Conservation (phyloP, 495 filamentous ascomycete species). For the Neurospora sp. region DNA sequence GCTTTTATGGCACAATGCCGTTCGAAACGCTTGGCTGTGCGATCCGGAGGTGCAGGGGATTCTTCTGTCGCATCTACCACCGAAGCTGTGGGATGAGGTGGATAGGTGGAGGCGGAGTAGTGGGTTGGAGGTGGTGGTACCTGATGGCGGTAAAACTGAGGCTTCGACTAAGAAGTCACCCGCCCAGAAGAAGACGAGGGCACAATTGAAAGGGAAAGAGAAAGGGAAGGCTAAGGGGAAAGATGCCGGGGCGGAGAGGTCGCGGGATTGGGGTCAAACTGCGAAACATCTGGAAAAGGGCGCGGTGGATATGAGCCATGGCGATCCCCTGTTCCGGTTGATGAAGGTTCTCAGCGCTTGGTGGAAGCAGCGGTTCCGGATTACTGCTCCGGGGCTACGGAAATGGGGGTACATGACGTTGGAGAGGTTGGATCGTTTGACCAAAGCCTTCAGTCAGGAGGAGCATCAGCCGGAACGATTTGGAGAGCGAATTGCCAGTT, state of each 20-base stretch:
- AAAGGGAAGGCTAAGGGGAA: constrained; percentile 22
- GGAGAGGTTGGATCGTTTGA: constrained; percentile 54
- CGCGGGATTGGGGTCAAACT: constrained; percentile 65
- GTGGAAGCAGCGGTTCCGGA: constrained; percentile 78
- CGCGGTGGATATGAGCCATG: constrained; percentile 58
- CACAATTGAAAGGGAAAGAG: constrained; percentile 18
- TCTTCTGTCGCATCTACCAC: constrained; percentile 59
- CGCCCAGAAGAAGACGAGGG: constrained; percentile 11
- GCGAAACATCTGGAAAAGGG: constrained; percentile 62
- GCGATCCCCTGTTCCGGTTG: constrained; percentile 73
- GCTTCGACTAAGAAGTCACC: not conserved
- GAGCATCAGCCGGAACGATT: constrained; percentile 50
- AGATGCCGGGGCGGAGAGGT: constrained; percentile 33
- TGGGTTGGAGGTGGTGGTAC: constrained; percentile 44
- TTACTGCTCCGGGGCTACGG: constrained; percentile 70
- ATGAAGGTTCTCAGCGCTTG: constrained; percentile 65
- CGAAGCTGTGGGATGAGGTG: constrained; percentile 57
- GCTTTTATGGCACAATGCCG: constrained; percentile 76
- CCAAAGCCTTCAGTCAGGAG: constrained; percentile 53
- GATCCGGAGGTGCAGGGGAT: constrained; percentile 70
- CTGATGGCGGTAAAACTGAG: constrained; percentile 19
- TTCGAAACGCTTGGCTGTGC: constrained; percentile 80
- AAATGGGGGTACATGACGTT: constrained; percentile 81
- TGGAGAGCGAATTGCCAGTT: constrained; percentile 59
- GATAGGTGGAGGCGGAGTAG: constrained; percentile 62